Evolutionary conservation across 1,284 basidiomycete species (phyloP), one percentile per base, ranked within the genome.

Genomic region (Marasmius fiardii): DNA sequence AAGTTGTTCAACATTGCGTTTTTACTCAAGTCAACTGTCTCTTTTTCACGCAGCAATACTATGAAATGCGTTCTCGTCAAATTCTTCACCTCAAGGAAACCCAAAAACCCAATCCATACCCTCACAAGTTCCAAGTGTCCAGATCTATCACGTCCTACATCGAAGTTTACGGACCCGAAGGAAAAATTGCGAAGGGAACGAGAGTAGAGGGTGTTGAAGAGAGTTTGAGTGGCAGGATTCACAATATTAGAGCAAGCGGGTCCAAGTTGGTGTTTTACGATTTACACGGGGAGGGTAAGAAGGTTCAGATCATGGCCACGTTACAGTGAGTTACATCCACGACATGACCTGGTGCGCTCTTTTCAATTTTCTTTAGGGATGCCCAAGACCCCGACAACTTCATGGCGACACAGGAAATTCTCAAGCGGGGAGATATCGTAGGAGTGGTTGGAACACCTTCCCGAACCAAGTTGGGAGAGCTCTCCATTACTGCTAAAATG

Each of bases 61-160:
- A 92, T 72, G 95, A 98, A 72, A 79, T 95, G 62, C 88, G 97
- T 64, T 91, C 88, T 49, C 85, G 94, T 56, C 87, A 92, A 66
- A 95, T 99, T 66, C 84, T 88, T 64, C 86, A 87, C 65, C 82
- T 99, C 58, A 89, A 94, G 71, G 82, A 90, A 70, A 90, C 92
- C 48, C 88, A 90, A 71, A 74, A 83, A 31, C 94, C 93, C 4
- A 93, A 96, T 70, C 96, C 97, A 2, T 99, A 99, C 78, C 96
- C 97, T 20, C 97, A 99, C 87, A 99, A 99, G 83, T 99, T 99
- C 78, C 74, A 97, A 66, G 95, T 97, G 43, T 79, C 89, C 49
- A 78, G 77, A 61, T 92, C 91, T n/a, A 79, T 99, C 66, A 77
- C 85, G 16, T 69, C 77, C 12, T 99, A 89, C 74, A 86, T 98